Percentiles rank a stretch among this genome's conserved stretches.
phyloP scores from a whole-genome alignment of 2,329 filamentous ascomycete genomes.

The Fusarium algeriense region DNA sequence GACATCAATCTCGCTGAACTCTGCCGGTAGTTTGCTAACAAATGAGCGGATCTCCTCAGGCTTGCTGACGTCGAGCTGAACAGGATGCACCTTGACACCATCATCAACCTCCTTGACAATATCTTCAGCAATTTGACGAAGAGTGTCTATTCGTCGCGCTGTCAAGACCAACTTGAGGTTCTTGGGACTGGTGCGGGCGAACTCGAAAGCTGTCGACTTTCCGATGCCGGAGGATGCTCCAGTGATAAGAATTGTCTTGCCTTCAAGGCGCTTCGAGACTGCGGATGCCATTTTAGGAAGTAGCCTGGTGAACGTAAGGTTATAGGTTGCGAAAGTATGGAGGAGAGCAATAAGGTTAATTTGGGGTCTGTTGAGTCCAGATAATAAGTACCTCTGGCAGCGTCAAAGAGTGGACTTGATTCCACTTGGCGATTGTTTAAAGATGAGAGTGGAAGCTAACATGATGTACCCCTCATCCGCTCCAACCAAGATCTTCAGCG shows the following conservation, averaged over 20 bases:
- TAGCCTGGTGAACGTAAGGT: too few relatives aligned
- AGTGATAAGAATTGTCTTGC: slow-evolving; percentile 93
- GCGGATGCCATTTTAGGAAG: slow-evolving; percentile 63
- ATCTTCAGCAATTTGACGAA: slow-evolving; percentile 80
- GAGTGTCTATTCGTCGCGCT: slow-evolving; percentile 81
- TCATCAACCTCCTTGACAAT: slow-evolving; percentile 81
- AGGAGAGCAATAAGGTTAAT: rapidly evolving
- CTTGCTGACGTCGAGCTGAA: slow-evolving; percentile 88
- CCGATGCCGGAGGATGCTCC: slow-evolving; percentile 96
- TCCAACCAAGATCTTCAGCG: slow-evolving; percentile 1
- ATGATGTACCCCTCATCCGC: slow-evolving; percentile 11
- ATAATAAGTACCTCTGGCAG: background rate
- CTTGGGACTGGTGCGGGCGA: slow-evolving; percentile 84
- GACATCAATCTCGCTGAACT: slow-evolving; percentile 86
- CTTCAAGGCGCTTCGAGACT: slow-evolving; percentile 83
- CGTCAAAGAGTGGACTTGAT: background rate
- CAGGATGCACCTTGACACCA: slow-evolving; percentile 83
- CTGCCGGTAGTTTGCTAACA: slow-evolving; percentile 78
- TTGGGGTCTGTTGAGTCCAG: background rate
- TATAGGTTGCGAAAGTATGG: background rate
- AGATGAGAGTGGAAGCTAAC: slow-evolving; percentile 2
- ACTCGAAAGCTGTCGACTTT: slow-evolving; percentile 83
- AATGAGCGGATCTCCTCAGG: slow-evolving; percentile 79
- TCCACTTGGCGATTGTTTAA: background rate
- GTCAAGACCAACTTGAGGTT: slow-evolving; percentile 87